Evolutionary conservation across 768 basidiomycete species (phyloP).

Genomic region (Serendipita indica): DNA sequence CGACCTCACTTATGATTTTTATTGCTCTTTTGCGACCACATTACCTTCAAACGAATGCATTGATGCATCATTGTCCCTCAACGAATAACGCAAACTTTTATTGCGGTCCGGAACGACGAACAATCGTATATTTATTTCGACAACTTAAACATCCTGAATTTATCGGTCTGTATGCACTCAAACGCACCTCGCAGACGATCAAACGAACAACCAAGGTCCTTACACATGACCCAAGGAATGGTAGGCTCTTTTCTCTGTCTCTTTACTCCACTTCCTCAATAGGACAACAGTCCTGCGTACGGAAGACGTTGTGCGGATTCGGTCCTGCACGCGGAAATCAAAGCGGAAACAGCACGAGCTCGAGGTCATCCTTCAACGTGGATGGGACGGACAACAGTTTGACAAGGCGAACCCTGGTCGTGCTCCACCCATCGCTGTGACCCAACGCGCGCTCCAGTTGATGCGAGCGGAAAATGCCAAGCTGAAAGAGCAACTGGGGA

Average conservation of each 20-base stretch:
- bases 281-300: not conserved
- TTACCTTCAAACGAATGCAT: too few relatives aligned
- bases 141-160: too few relatives aligned
- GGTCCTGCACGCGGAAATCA: not conserved
- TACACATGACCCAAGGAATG: conserved; percentile 55
- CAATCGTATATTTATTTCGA: too few relatives aligned
- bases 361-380: not conserved
- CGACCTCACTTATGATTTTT: not conserved
- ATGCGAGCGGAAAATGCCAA: too few relatives aligned
- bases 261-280: not conserved
- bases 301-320: not conserved
- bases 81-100: too few relatives aligned
- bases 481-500: too few relatives aligned
- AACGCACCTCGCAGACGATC: conserved; percentile 34
- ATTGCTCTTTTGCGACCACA: too few relatives aligned
- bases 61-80: too few relatives aligned
- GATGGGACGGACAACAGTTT: not conserved
- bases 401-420: not conserved
- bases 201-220: conserved; percentile 66
- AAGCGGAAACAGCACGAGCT: not conserved
- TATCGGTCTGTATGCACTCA: not conserved
- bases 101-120: too few relatives aligned
- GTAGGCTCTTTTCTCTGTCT: conserved; percentile 36
- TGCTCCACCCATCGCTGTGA: too few relatives aligned
- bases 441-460: too few relatives aligned